Conservation (phyloP, 169 alveolate species). For the Hammondia hammondi region DNA sequence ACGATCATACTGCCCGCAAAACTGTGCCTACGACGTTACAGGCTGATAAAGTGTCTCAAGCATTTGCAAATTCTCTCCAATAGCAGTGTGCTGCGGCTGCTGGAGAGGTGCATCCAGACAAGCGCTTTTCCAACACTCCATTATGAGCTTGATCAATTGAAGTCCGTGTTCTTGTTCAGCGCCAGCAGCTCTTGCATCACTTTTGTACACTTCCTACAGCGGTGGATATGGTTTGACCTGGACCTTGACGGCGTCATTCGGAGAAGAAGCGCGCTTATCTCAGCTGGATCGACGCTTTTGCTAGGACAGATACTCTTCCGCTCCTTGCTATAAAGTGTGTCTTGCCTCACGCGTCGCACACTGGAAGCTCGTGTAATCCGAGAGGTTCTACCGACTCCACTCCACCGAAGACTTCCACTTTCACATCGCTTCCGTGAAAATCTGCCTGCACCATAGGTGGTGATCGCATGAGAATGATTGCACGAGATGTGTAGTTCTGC, state of each 20-base stretch:
- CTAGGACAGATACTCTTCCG: neutral
- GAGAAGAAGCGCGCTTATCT: slow-evolving; percentile 9
- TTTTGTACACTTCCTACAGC: neutral
- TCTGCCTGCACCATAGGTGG: too few species aligned
- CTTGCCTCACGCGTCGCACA: neutral
- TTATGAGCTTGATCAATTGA: too few species aligned
- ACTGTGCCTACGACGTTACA: too few species aligned
- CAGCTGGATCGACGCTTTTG: neutral
- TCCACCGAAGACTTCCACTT: neutral
- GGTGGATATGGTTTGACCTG: neutral
- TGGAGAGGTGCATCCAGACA: too few species aligned
- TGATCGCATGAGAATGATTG: too few species aligned
- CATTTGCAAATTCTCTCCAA: too few species aligned
- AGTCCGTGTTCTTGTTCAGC: too few species aligned
- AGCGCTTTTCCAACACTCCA: too few species aligned
- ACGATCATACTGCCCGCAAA: too few species aligned
- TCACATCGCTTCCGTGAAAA: neutral
- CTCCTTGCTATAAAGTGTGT: neutral
- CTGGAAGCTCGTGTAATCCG: neutral
- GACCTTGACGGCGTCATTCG: neutral
- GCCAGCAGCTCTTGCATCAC: neutral
- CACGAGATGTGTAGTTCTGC: too few species aligned
- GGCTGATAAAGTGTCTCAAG: too few species aligned
- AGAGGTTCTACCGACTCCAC: neutral
- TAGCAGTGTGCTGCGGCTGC: too few species aligned